phyloP scores from a whole-genome alignment of 192 early-diverging fungal genomes.

The Linnemannia schmuckeri region DNA sequence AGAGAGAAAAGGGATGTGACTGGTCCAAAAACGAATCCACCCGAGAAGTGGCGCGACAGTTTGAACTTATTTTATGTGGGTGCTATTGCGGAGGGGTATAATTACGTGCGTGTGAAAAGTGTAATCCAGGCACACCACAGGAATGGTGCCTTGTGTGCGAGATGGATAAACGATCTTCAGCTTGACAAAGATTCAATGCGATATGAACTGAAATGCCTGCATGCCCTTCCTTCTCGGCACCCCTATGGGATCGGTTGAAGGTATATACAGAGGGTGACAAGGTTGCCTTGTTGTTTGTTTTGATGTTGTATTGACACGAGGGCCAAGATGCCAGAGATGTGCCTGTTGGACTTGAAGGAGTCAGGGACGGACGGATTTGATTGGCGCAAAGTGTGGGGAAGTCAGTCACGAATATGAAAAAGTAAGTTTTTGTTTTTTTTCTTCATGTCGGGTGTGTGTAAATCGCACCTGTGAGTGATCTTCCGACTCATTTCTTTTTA shows the following conservation, averaged over 20 bases:
- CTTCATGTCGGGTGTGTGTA: neutral
- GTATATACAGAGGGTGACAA: neutral
- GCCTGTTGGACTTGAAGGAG: neutral
- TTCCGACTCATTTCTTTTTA: neutral
- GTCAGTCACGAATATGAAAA: slow-evolving; percentile 14
- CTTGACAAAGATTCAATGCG: too few relatives aligned
- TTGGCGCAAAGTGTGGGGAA: slow-evolving; percentile 38
- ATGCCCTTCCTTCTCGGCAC: too few relatives aligned
- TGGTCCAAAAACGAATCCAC: slow-evolving; percentile 4
- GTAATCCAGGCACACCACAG: neutral
- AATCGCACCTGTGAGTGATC: neutral
- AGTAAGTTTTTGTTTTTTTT: neutral
- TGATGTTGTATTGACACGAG: neutral
- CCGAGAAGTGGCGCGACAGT: neutral
- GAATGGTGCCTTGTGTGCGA: neutral
- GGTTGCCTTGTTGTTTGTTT: neutral
- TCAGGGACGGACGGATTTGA: slow-evolving; percentile 9
- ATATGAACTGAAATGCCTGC: too few relatives aligned
- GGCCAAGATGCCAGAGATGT: neutral
- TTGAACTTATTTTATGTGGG: neutral
- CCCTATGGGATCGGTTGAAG: neutral
- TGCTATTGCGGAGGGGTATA: neutral
- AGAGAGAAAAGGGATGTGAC: neutral
- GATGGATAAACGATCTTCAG: neutral
- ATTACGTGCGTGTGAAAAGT: neutral